Conservation (phyloP, 2,329 filamentous ascomycete species). For the Xylariaceae sp. region DNA sequence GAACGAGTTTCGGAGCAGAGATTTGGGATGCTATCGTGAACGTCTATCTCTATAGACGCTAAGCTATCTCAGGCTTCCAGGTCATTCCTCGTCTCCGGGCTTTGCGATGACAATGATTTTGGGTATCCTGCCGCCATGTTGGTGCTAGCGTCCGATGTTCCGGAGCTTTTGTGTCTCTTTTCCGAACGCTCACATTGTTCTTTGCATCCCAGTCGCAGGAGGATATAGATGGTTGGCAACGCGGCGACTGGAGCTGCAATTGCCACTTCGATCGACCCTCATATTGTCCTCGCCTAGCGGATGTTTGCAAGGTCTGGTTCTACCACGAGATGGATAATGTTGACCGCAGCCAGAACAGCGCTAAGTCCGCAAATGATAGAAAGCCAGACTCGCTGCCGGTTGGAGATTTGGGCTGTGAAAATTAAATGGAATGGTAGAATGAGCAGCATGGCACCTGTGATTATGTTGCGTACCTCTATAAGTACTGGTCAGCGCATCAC, state of each 20-base stretch:
- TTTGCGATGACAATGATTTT: background rate
- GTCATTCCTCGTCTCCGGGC: background rate
- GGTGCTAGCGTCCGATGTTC: background rate
- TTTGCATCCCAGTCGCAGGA: slow-evolving; percentile 5
- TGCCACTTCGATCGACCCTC: slow-evolving; percentile 26
- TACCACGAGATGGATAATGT: slow-evolving; percentile 23
- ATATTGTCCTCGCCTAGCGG: slow-evolving; percentile 15
- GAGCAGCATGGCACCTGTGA: slow-evolving; percentile 24
- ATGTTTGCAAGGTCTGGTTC: slow-evolving; percentile 9
- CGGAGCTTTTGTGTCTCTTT: background rate
- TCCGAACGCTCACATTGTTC: background rate
- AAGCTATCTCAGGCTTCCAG: background rate
- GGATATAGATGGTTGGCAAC: slow-evolving; percentile 23
- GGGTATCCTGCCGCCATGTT: background rate
- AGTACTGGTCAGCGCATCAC: background rate
- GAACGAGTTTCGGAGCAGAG: background rate
- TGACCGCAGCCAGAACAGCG: slow-evolving; percentile 19
- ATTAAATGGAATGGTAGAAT: slow-evolving; percentile 22
- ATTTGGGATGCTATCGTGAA: background rate
- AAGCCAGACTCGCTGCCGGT: slow-evolving; percentile 5
- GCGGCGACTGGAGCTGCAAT: slow-evolving; percentile 24
- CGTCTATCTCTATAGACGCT: background rate
- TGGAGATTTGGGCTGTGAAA: background rate
- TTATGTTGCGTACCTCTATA: slow-evolving; percentile 27
- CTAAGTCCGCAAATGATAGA: slow-evolving; percentile 13